Evolutionary conservation across 2,329 filamentous ascomycete species (phyloP), one percentile per base, ranked within the genome.

Genomic region (Monosporascus sp.): DNA sequence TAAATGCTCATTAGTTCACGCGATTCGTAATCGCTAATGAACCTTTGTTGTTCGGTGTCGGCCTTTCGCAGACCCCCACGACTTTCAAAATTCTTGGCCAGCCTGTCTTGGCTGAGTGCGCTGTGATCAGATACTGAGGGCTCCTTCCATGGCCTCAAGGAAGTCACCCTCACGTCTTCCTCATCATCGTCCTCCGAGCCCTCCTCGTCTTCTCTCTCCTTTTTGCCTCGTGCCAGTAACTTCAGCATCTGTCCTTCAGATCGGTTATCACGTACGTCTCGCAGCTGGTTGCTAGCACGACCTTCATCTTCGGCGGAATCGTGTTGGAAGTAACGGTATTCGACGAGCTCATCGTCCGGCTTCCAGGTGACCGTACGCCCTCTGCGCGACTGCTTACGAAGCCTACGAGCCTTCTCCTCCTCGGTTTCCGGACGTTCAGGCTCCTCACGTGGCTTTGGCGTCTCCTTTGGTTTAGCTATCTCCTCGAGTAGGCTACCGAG

Each of bases 351-450:
- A 19, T 79, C 73, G 49, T 87, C 87, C 0, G 83, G 78, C 64
- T 86, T 88, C 78, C 88, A 93, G 7, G 73, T 79, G 6, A 93
- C 89, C 14, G 85, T 80, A 22, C 91, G 73, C 58, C 87, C 83
- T 37, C 87, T 80, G 48, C 88, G 80, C 54, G 82, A 78, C 65
- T 91, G 87, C 63, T 90, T 91, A 37, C 87, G 82, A 5, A 90
- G 72, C 11, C 89, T 81, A 62, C 84, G 87, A 2, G 77, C 74
- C 61, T 78, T 85, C 65, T 90, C 80, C 61, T 89, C 86, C 0
- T 83, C 74, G 0, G 86, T 90, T 67, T 92, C 88, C 0, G 77
- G 73, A 0, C 75, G 52, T 71, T 77, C 77, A 9, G 69, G 73
- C 27, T 66, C 54, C 72, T 73, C 56, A 43, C 60, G 62, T 1